Conservation (phyloP, 2,329 filamentous ascomycete genomes). For the Sarocladiaceae sp. region DNA sequence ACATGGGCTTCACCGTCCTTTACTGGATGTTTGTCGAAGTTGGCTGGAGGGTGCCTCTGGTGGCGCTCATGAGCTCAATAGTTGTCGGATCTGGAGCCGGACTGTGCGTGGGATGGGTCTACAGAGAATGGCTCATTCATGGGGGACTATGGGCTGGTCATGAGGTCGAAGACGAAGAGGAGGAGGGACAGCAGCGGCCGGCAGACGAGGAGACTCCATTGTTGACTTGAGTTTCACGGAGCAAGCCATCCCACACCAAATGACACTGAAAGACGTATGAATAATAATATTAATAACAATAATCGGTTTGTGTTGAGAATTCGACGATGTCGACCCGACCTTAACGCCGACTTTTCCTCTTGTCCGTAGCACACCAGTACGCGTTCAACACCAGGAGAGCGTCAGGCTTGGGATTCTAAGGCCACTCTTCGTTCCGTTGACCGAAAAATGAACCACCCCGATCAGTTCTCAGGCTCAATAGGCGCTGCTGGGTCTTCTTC, state of each 20-base stretch:
- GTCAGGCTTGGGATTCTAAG: no score
- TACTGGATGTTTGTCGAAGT: slow-evolving; percentile 50
- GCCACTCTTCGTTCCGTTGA: no score
- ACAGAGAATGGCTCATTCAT: slow-evolving; percentile 30
- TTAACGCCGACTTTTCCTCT: no score
- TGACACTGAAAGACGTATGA: no score
- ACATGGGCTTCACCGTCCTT: slow-evolving; percentile 39
- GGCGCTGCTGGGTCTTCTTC: background rate
- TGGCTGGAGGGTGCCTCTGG: slow-evolving; percentile 33
- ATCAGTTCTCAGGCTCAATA: background rate
- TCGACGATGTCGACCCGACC: no score
- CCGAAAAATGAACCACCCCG: no score
- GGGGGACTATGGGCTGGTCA: slow-evolving; percentile 13
- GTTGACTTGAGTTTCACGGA: slow-evolving; percentile 16
- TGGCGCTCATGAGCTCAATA: slow-evolving; percentile 22
- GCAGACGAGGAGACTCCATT: slow-evolving; percentile 29
- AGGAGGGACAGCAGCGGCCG: background rate
- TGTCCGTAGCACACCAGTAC: no score
- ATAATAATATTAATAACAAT: no score
- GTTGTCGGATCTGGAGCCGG: slow-evolving; percentile 33
- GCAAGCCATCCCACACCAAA: no score
- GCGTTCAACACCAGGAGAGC: no score
- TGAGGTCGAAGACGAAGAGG: slow-evolving; percentile 13
- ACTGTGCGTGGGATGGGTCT: slow-evolving; percentile 31
- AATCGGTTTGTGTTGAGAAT: no score